Conservation (phyloP, 164 flowering plant genomes). For the Aristolochia contorta region DNA sequence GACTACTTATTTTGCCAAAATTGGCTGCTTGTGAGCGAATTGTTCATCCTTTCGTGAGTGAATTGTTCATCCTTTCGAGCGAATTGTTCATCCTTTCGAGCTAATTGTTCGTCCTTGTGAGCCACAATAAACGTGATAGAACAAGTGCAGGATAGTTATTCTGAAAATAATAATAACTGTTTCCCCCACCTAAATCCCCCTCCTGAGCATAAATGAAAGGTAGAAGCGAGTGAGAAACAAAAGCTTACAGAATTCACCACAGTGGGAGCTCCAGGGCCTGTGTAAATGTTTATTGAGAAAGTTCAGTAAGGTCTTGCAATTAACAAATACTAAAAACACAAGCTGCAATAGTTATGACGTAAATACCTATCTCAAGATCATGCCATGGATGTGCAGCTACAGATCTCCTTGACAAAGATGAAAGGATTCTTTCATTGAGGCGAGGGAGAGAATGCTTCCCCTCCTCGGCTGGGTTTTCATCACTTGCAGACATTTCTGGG, state of each 20-base stretch:
- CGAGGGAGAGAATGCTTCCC: conserved; percentile 24
- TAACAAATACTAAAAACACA: background rate
- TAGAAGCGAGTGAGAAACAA: background rate
- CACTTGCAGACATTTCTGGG: conserved; percentile 7
- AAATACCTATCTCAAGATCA: conserved; percentile 76
- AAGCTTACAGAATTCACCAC: conserved; percentile 46
- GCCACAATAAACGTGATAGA: too few relatives aligned
- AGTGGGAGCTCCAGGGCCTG: conserved; percentile 64
- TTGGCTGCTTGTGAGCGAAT: too few relatives aligned
- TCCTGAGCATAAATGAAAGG: background rate
- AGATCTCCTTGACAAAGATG: conserved; percentile 67
- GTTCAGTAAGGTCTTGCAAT: background rate
- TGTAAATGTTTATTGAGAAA: conserved; percentile 4
- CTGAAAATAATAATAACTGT: too few relatives aligned
- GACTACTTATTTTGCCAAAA: too few relatives aligned
- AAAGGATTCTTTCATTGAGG: conserved; percentile 61
- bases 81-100: too few relatives aligned
- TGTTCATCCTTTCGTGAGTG: too few relatives aligned
- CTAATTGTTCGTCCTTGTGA: too few relatives aligned
- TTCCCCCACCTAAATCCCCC: too few relatives aligned
- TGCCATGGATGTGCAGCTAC: conserved; percentile 88
- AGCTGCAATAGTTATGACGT: background rate
- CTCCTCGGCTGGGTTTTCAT: conserved; percentile 13
- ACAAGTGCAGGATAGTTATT: too few relatives aligned
- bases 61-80: too few relatives aligned